Evolutionary conservation across 2,329 filamentous ascomycete genomes (phyloP), one percentile per base, ranked within the genome.

Genomic region (Laburnicola sp.): DNA sequence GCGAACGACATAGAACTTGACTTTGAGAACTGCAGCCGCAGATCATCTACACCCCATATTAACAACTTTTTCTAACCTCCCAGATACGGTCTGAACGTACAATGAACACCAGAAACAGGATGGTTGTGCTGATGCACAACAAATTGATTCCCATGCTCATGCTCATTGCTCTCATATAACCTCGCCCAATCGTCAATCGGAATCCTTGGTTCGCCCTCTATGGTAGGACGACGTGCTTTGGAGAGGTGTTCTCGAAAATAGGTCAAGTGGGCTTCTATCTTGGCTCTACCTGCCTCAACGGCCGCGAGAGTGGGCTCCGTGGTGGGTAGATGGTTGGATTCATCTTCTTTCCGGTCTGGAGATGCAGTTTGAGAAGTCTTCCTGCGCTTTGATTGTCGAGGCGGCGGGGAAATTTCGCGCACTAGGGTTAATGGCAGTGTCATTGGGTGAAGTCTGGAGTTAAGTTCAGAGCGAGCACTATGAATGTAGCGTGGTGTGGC

Each of bases 81-180:
- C 21, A 45, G 23, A 48, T 35, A 22, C n/a, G 10, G 39, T 6
- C 11, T 16, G 4, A n/a, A 50, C 37, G 32, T 56, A 64, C 58
- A 88, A 65, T 87, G 84, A 1, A 79, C 78, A 23, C 86, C 86
- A 7, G 86, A 85, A 37, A 87, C 68, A 1, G 86, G 87, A 64
- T 89, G 86, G 63, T 88, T 86, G 65, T 90, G 86, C 64, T 90
- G 86, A 66, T 89, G 86, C 32, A 89, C 79, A 45, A 89, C 82
- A 63, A 89, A 89, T 32, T 76, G 73, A 22, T 70, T 69, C 6
- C 81, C 80, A 37, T 76, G 53, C 0, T 65, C 48, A 50, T 77
- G 70, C 43, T 75, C 66, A 56, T 81, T 82, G 8, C 73, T 67
- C n/a, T 62, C 60, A 60, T 82, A 83, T 2, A 83, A 64, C 2